Evolutionary conservation across 2,329 filamentous ascomycete species (phyloP).

Genomic region (Cercospora zeina): DNA sequence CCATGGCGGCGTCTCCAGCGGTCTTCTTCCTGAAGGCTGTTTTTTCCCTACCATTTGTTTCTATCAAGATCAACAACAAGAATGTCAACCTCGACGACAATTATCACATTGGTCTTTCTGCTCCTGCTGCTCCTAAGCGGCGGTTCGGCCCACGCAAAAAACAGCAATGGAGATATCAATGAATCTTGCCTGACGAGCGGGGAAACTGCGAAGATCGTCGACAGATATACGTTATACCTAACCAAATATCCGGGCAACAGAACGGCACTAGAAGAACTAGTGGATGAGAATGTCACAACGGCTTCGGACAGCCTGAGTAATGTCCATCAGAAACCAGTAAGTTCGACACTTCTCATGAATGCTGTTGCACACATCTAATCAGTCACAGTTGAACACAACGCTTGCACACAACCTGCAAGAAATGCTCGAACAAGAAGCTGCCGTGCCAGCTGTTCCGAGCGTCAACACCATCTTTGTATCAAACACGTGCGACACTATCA

Average conservation of each 20-base stretch:
- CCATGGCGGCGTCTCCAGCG: constrained; percentile 19
- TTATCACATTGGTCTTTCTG: constrained; percentile 13
- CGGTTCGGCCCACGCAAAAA: constrained; percentile 14
- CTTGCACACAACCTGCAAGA: constrained; percentile 20
- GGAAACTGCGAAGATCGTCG: constrained; percentile 14
- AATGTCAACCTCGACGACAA: not conserved
- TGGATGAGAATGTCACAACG: constrained; percentile 18
- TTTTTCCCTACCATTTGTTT: constrained; percentile 21
- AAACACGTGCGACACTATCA: constrained; percentile 28
- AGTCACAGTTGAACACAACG: constrained; percentile 21
- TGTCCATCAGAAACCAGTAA: constrained; percentile 20
- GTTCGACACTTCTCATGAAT: not conserved
- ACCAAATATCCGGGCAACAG: constrained; percentile 14
- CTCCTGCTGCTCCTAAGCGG: constrained; percentile 15
- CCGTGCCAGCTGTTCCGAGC: constrained; percentile 16
- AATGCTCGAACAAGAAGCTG: constrained; percentile 26
- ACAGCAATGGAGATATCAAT: constrained; percentile 8
- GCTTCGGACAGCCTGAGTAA: constrained; percentile 21
- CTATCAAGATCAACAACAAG: constrained; percentile 10
- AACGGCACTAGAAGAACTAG: constrained; percentile 4
- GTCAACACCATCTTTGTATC: constrained; percentile 26
- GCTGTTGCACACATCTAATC: not conserved
- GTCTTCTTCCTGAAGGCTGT: constrained; percentile 20
- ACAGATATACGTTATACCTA: constrained; percentile 14
- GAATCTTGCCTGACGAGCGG: constrained; percentile 12